These are phyloP conservation scores for Solanum etuberosum DNA, from an alignment of 257 asterid species.

Conservation along the genomic window DNA sequence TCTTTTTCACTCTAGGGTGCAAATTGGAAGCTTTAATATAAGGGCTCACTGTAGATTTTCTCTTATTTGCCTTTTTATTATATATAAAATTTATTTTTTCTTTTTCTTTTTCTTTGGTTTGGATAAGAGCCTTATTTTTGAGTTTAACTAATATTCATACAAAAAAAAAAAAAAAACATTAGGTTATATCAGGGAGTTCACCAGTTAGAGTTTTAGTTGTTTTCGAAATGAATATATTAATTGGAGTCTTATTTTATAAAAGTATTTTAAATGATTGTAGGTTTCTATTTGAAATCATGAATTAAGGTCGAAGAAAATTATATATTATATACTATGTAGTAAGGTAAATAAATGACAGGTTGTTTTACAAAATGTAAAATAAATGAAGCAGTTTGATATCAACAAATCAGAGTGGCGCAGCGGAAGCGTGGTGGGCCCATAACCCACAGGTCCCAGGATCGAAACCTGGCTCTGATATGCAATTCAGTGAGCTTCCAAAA, in stretches of 20 bases:
- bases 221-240: background rate
- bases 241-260: background rate
- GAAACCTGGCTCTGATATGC: conserved; percentile 88
- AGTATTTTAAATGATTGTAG: background rate
- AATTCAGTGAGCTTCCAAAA: background rate
- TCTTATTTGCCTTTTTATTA: background rate
- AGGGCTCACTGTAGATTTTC: background rate
- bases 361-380: too few species aligned
- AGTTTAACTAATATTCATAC: background rate
- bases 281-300: background rate
- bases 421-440: conserved; percentile 96
- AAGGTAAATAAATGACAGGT: too few species aligned
- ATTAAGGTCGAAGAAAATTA: background rate
- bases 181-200: background rate
- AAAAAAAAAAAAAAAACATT: fast-evolving
- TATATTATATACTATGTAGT: too few species aligned
- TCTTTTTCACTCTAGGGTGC: background rate
- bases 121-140: background rate
- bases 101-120: background rate
- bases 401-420: conserved; percentile 48
- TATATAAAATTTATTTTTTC: background rate
- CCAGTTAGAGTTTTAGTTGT: background rate
- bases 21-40: background rate
- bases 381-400: too few species aligned
- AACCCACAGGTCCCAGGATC: conserved; percentile 99